These are phyloP conservation scores for Vicia faba DNA, from an alignment of 306 rosid species.

Conservation along the genomic window DNA sequence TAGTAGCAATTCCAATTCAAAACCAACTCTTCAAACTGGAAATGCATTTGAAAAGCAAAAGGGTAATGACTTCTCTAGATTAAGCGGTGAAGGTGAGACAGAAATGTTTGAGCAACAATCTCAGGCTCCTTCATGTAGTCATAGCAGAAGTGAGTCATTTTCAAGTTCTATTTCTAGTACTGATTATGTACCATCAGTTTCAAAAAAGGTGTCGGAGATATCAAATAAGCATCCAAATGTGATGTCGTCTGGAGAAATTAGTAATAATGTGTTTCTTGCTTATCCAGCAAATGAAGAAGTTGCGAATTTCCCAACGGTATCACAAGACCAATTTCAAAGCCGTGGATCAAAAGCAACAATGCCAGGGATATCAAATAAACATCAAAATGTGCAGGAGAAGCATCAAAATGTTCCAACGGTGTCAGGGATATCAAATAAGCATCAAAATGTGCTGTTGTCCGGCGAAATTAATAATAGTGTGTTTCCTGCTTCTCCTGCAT, in stretches of 20 bases:
- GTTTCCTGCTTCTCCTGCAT: constrained; percentile 42
- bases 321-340: constrained; percentile 49
- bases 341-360: constrained; percentile 40
- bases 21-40: constrained; percentile 57
- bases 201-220: constrained; percentile 51
- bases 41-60: constrained; percentile 58
- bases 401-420: neutral
- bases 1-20: constrained; percentile 58
- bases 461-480: constrained; percentile 54
- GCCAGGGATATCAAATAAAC: neutral
- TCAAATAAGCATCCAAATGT: constrained; percentile 47
- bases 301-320: constrained; percentile 39
- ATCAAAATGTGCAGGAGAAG: too few relatives aligned
- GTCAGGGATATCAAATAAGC: constrained; percentile 48
- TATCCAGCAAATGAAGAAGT: constrained; percentile 48
- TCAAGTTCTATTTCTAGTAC: constrained; percentile 74
- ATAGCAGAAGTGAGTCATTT: constrained; percentile 78
- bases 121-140: constrained; percentile 59
- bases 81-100: constrained; percentile 48
- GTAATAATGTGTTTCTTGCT: constrained; percentile 42
- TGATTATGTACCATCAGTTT: constrained; percentile 58
- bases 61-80: constrained; percentile 43
- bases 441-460: constrained; percentile 46
- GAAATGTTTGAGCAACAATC: constrained; percentile 58
- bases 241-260: constrained; percentile 55